Evolutionary conservation across 768 basidiomycete genomes (phyloP), one percentile per base, ranked within the genome.

Genomic region (Hygrocybe punicea): DNA sequence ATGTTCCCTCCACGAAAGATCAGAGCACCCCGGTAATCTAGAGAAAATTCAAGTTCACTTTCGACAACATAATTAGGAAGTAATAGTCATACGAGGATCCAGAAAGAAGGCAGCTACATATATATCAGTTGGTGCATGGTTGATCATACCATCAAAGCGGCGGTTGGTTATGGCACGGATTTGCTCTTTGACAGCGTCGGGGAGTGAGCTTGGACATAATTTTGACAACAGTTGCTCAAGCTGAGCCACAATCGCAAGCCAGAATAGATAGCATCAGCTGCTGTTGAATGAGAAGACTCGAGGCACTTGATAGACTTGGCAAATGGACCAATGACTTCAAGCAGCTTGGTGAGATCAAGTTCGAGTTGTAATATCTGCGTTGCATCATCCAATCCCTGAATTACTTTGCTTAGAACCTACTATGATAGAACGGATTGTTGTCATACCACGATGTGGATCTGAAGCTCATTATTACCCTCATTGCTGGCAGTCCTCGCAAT

Each of bases 201-300:
- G 52, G 4, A 53, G 29, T 51, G 50, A 17, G 33, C 35, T 36
- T 25, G 10, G 13, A 5, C 40, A 4, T 21, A 6, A 4, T 19
- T 29, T 29, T 29, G 29, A 14, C 4, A 53, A 42, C 17, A 42
- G 6, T 17, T 42, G 39, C 21, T 53, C 39, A 46, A 60, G 51
- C 17, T 55, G 51, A 40, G 56, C 56, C 33, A 35, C 19, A 11
- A 71, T 50, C 4, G 73, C 73, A 5, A 75, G 65, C 71, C 71
- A 74, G 51, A 73, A 74, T 2, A 71, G 57, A 55, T 70, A 74
- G 10, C 67, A 60, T 74, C 69, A 10, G 66, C 73, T 1, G 65
- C 60, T 2, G 58, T 73, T 0, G 67, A 46, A 5, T 60, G 36
- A 7, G 61, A 56, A 0, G 71, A 69, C 57, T 75, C 73, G 0